Percentiles rank a stretch among this genome's conserved stretches.
phyloP scores from a whole-genome alignment of 345 rosid genomes.

The Acer saccharum region DNA sequence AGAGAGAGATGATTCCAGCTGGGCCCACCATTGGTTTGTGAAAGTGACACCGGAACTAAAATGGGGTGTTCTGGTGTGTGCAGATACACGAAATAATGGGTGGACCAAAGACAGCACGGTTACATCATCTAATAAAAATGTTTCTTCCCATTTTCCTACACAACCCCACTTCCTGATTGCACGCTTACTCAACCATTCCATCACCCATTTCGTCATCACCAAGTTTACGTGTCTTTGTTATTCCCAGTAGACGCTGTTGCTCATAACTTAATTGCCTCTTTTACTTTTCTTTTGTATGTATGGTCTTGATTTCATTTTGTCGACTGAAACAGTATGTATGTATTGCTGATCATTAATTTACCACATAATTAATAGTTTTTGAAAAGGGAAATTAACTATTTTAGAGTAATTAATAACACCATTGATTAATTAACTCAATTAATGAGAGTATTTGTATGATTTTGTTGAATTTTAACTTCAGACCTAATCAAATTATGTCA shows the following conservation, averaged over 20 bases:
- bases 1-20: constrained; percentile 19
- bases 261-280: not conserved
- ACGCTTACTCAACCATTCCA: constrained; percentile 73
- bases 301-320: constrained; percentile 2
- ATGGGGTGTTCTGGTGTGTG: constrained; percentile 38
- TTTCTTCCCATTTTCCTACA: constrained; percentile 47
- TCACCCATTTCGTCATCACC: constrained; percentile 74
- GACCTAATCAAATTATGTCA: not conserved
- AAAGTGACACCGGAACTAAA: constrained; percentile 53
- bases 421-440: not conserved
- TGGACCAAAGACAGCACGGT: constrained; percentile 28
- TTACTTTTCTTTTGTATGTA: not conserved
- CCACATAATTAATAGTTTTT: not conserved
- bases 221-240: constrained; percentile 44
- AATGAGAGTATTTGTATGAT: not conserved
- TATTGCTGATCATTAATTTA: not conserved
- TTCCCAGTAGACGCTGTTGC: constrained; percentile 1
- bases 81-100: constrained; percentile 24
- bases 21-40: constrained; percentile 51
- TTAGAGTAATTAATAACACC: not conserved
- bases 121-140: constrained; percentile 5
- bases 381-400: not conserved
- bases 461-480: not conserved
- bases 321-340: not conserved
- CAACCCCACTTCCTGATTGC: constrained; percentile 54